Evolutionary conservation across 345 rosid species (phyloP).

Genomic region (Murraya koenigii): DNA sequence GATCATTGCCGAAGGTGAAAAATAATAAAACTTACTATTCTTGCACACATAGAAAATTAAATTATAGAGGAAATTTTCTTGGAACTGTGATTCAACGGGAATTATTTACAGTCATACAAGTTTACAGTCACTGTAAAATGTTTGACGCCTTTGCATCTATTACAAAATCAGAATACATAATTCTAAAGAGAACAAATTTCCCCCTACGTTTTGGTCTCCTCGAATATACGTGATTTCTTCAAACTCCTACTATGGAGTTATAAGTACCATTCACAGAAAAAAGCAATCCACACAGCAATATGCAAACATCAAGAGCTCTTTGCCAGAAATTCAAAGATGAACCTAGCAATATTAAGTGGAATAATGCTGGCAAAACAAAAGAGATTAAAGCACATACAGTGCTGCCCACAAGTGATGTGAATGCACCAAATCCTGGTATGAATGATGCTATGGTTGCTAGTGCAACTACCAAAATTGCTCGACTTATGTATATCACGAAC

Average conservation of each 20-base stretch:
- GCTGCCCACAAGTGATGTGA: slow-evolving; percentile 78
- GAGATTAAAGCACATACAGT: slow-evolving; percentile 74
- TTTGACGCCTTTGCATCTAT: not conserved
- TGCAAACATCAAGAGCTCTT: slow-evolving; percentile 53
- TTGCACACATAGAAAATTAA: no score
- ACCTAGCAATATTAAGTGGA: slow-evolving; percentile 70
- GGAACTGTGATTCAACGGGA: no score
- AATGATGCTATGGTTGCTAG: slow-evolving; percentile 62
- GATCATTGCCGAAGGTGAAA: no score
- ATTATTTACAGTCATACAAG: no score
- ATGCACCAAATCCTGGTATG: slow-evolving; percentile 74
- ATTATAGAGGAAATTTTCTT: no score
- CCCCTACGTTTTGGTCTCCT: not conserved
- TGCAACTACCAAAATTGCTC: slow-evolving; percentile 53
- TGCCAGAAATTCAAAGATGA: slow-evolving; percentile 56
- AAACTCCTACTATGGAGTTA: slow-evolving; percentile 49
- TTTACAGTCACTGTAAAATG: not conserved
- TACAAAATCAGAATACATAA: not conserved
- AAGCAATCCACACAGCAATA: slow-evolving; percentile 59
- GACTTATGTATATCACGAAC: slow-evolving; percentile 33
- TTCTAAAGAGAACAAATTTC: not conserved
- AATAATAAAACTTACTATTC: no score
- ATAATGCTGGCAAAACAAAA: slow-evolving; percentile 76
- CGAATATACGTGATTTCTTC: not conserved
- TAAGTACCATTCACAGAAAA: slow-evolving; percentile 77